Base-by-base conservation (phyloP, 2,329 filamentous ascomycete genomes). In the Aspergillus sclerotialis region DNA sequence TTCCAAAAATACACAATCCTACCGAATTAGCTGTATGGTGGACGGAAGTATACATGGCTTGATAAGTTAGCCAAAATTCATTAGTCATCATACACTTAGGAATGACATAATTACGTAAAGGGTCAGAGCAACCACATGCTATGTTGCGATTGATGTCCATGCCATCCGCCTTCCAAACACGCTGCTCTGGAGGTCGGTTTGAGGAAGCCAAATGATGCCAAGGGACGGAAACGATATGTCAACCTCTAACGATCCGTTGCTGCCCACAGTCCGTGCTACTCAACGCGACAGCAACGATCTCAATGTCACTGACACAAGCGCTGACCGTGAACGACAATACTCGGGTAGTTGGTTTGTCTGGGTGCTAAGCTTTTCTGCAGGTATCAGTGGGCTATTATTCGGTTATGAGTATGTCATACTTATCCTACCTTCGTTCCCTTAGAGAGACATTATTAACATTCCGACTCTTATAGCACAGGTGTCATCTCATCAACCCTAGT, bases 401-500 rank as follows among this genome's bases (percentile, higher is more conserved):
- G 76, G 76, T 36, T 80, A 77, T 49, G 76, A 80, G 71, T 74
- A 61, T 37, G 58, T 39, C 17, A 28, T 13, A 10, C 10, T 16
- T 5, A 17, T 23, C 7, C 16, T 6, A 7, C n/a, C 7, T 21
- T 28, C 10, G 5, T 9, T 19, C 17, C 13, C 17, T 13, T 9
- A 14, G 16, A 14, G 11, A 14, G 26, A 27, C 17, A 14, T n/a
- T 23, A 25, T 39, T 53, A 33, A 51, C 33, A 37, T 38, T 36
- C 35, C 21, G 32, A 15, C 25, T 33, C 38, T 37, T 46, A 62
- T 38, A 65, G 71, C 48, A 79, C 76, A 23, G 76, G 75, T 23
- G 74, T 79, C 11, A 78, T 79, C 36, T 76, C 72, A 23, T 75
- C 73, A 1, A 78, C 73, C 2, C 65, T 80, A 36, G 66, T 80